Base-by-base conservation (phyloP, 169 alveolate species). In the Plasmodium sp. region DNA sequence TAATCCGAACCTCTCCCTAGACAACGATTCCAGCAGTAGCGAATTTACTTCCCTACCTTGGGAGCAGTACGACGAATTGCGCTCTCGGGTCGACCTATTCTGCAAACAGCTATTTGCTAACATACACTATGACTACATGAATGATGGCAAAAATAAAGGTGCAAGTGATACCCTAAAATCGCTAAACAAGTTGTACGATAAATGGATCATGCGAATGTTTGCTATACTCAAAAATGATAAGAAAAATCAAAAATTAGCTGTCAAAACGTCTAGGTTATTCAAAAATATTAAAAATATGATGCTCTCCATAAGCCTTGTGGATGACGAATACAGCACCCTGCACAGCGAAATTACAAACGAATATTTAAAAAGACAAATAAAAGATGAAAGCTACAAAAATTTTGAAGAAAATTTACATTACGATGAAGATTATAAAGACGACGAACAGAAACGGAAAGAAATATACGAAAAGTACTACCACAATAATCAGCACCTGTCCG, bases 171-270 rank as follows among this genome's bases (percentile, higher is more conserved):
- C 81, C 2, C 56, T 92, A 71, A 92, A 92, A 58, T 71, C 85
- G 0, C 62, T 81, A 48, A 92, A 92, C 43, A 92, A 92, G 73
- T 83, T 82, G 51, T 92, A 82, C 75, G 95, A 92, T 51, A 92
- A 92, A 82, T 92, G 95, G 95, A 83, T 83, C 34, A 92, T 92
- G 95, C 33, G 95, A 71, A 92, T 92, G 95, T 92, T 92, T 92
- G 92, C 95, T 71, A 72, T 92, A 73, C 92, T 92, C 10, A 92
- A 92, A 92, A 92, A 92, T 41, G 92, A 92, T 82, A 92, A 58
- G 74, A 92, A 92, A 34, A 81, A 92, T 71, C 95, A 92, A 72
- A 92, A 83, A 73, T 51, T 92, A 73, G 95, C 95, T 92, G 95
- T 92, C 22, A 92, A 92, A 48, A 51, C 80, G 27, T 81, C 95